Base-by-base conservation (phyloP, 176 grass and related monocot species). In the Luzula sylvatica region DNA sequence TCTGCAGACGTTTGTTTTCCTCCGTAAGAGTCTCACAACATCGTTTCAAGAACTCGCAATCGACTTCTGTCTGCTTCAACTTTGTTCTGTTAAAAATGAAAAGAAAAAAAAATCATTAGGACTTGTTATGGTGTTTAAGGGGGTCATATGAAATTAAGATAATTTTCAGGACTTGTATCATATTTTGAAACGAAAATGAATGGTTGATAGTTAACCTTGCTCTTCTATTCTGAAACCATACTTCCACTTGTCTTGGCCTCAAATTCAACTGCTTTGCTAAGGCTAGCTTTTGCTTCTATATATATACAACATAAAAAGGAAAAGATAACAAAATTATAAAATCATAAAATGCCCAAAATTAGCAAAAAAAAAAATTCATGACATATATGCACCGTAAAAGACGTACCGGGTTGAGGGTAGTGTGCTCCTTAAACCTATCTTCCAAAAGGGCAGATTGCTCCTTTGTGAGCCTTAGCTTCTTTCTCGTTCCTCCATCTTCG, bases 221-320 rank as follows among this genome's bases (percentile, higher is more conserved):
- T 80, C 93, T 65, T 50, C 93, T 78, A 68, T 99, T 99, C 41
- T 99, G 93, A 57, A 99, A 99, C 93, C 93, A 99, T 47, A 99
- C 93, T 70, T 99, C 93, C 4, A 99, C 93, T 65, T 99, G 93
- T 52, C 93, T 66, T 42, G 93, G 93, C 56, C 86, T 72, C 47
- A 99, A 86, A 61, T 87, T 90, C 15, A 99, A 68, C 24, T 99
- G 93, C 78, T 87, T 87, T 16, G 93, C 93, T 50, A 99, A 72
- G 23, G 75, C 78, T 23, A 83, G 68, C 74, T 99, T 99, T 81
- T 92, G 93, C 66, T 99, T 99, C 93, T 99, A 76, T 72, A 46
- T 55, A 50, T 99, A 76, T 72, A 46, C 61, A 50, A 39, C 64
- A 43, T 41, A 66, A 56, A 75, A 72, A 61, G 14, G 21, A 50